These are phyloP conservation scores for Stropharia rugosoannulata DNA, from an alignment of 768 basidiomycete species.

Conservation along the genomic window DNA sequence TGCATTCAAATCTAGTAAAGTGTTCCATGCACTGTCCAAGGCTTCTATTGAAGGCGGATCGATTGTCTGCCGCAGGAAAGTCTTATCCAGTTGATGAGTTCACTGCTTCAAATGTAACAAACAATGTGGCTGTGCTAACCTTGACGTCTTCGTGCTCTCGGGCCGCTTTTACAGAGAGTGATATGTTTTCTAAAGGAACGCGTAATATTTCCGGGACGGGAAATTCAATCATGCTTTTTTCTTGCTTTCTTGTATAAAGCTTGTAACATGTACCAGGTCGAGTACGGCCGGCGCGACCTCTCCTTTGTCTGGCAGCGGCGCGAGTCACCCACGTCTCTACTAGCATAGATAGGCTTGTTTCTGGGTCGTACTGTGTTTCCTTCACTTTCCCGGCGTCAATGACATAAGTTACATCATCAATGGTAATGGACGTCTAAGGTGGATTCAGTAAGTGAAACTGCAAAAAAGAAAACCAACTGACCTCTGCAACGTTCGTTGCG, in stretches of 20 bases:
- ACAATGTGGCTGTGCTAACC: constrained; percentile 32
- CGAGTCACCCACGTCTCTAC: constrained; percentile 76
- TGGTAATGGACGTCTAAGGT: constrained; percentile 80
- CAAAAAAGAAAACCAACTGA: constrained; percentile 24
- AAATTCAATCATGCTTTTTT: constrained; percentile 65
- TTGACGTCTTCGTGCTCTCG: constrained; percentile 77
- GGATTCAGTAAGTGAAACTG: background rate
- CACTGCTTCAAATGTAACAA: background rate
- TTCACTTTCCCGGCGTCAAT: constrained; percentile 86
- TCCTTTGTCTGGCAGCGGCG: constrained; percentile 79
- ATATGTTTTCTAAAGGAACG: constrained; percentile 81
- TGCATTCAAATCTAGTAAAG: constrained; percentile 77
- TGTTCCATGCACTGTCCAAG: constrained; percentile 74
- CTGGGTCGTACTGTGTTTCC: constrained; percentile 73
- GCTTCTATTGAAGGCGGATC: constrained; percentile 78
- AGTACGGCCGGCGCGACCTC: constrained; percentile 90
- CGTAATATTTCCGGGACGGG: constrained; percentile 87
- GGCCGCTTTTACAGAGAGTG: constrained; percentile 79
- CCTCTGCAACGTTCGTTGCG: constrained; percentile 92
- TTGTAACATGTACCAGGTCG: constrained; percentile 85
- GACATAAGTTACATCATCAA: constrained; percentile 86
- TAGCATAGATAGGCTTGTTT: constrained; percentile 71
- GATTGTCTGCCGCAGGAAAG: constrained; percentile 72
- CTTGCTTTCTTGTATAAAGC: constrained; percentile 75
- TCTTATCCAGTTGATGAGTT: constrained; percentile 28